Evolutionary conservation across 768 basidiomycete genomes (phyloP).

Genomic region (Suillus subluteus): DNA sequence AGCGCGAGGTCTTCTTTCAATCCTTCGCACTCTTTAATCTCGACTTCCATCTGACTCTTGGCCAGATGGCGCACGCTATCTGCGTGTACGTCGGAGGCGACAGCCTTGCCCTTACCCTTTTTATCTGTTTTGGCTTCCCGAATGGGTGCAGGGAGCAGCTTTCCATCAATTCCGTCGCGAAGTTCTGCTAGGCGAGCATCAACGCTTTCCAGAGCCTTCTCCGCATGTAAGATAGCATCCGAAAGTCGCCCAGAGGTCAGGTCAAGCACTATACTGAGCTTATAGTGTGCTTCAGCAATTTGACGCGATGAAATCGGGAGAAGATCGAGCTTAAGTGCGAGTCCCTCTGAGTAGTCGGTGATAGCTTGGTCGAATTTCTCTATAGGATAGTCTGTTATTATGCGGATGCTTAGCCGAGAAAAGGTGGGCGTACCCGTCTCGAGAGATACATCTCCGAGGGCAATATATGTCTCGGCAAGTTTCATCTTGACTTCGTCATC

Average conservation of each 20-base stretch:
- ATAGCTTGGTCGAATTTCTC: slow-evolving; percentile 98
- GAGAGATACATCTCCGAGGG: slow-evolving; percentile 93
- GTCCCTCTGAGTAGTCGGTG: slow-evolving; percentile 79
- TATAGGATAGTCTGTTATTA: slow-evolving; percentile 33
- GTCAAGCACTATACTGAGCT: slow-evolving; percentile 91
- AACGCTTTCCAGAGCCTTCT: slow-evolving; percentile 80
- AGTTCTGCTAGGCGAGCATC: slow-evolving; percentile 68
- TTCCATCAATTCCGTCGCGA: slow-evolving; percentile 45
- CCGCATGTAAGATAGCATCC: slow-evolving; percentile 81
- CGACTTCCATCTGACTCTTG: slow-evolving; percentile 71
- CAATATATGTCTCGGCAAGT: slow-evolving; percentile 88
- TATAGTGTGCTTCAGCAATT: slow-evolving; percentile 93
- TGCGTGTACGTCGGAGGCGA: slow-evolving; percentile 38
- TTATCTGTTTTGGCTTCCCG: slow-evolving; percentile 39
- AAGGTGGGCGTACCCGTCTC: slow-evolving; percentile 78
- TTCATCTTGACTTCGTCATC: slow-evolving; percentile 72
- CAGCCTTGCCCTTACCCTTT: slow-evolving; percentile 77
- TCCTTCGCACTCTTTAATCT: slow-evolving; percentile 78
- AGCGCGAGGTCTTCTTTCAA: slow-evolving; percentile 81
- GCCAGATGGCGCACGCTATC: slow-evolving; percentile 69
- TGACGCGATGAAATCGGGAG: slow-evolving; percentile 90
- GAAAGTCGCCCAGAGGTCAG: slow-evolving; percentile 83
- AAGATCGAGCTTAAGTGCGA: slow-evolving; percentile 70
- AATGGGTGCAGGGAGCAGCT: slow-evolving; percentile 36
- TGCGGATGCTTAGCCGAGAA: background rate